Base-by-base conservation (phyloP, 2,329 filamentous ascomycete species). In the Ceratocystis alfenasii region DNA sequence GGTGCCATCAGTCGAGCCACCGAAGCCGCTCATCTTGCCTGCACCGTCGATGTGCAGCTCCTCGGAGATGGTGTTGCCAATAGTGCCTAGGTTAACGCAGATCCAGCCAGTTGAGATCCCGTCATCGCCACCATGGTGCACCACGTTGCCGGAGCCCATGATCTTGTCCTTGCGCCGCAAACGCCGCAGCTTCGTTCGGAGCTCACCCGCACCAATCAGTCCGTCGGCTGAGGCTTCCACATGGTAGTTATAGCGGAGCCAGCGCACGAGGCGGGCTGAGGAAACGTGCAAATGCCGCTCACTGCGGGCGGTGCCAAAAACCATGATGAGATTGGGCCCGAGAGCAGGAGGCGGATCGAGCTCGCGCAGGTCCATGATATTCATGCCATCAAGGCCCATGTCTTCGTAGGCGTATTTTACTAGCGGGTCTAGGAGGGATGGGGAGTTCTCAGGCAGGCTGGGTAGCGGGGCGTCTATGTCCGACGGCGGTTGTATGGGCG, bases 31-130 rank as follows among this genome's bases (percentile, higher is more conserved):
- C 66, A 92, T 84, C 7, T 82, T 79, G 15, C 84, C 80, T 12
- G 76, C 75, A 17, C 78, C 76, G 22, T 80, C 78, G 46, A 80
- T 72, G 30, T 78, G 75, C 10, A 76, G 73, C 15, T 75, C 72
- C 68, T 83, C 79, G 7, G 73, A 72, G 17, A 73, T 71, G n/a
- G 80, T 78, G 25, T 82, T 81, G 55, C 87, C 83, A 0, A 90
- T 80, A 17, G 83, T 83, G 3, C 89, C 90, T 8, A 94, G 82
- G 73, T 96, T 95, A 68, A 97, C 89, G 75, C 94, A 99, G 22
- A 99, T 88, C 94, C 94, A 99, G 8, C 91, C 92, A 0, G 93
- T 96, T 12, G 88, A 87, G 64, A 96, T 89, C 1, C 92, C 93
- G 72, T 96, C 90, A 70, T 96, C 92, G 1, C 81, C 78, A 61